Base-by-base conservation (phyloP, 306 rosid genomes). In the Trifolium fragiferum region DNA sequence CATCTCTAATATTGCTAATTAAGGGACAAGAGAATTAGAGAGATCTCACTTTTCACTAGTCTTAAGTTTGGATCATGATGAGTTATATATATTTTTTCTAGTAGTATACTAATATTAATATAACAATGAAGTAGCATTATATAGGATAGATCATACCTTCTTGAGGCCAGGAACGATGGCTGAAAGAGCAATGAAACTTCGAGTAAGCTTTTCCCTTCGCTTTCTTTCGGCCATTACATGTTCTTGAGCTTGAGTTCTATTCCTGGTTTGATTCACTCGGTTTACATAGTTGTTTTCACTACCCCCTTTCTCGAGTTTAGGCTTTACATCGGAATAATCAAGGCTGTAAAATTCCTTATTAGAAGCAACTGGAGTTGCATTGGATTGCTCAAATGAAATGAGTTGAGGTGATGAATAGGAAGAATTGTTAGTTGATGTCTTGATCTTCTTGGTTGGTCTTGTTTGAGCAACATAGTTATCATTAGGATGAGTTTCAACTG, bases 91-190 rank as follows among this genome's bases (percentile, higher is more conserved):
- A 12, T 13, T 12, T 44, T 44, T 44, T 14, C 16, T 46, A 13
- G n/a, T 46, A 46, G n/a, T 44, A 44, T 44, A 44, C 2, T 44
- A 4, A 44, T 44, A 44, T 44, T 3, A 25, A 25, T 25, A 25
- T 25, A 25, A 25, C 27, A 47, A 47, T 47, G 54, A 9, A 47
- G 18, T 47, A 13, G 8, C 18, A 47, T 47, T 47, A 47, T 47
- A 47, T 41, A 41, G 47, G 15, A 51, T n/a, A 7, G 18, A 21
- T 49, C 49, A 41, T 65, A 90, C 97, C 96, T 93, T 93, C 61
- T 91, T 93, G 27, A 93, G 90, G 74, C 92, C 94, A 60, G 98
- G 97, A 74, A 91, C 68, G 30, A 91, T 61, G 58, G 98, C 96
- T 1, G 98, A 89, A 51, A 93, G 86, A 74, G 98, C 87, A 5